Evolutionary conservation across 176 grass and related monocot species (phyloP).

Genomic region (Zoysia pacifica): DNA sequence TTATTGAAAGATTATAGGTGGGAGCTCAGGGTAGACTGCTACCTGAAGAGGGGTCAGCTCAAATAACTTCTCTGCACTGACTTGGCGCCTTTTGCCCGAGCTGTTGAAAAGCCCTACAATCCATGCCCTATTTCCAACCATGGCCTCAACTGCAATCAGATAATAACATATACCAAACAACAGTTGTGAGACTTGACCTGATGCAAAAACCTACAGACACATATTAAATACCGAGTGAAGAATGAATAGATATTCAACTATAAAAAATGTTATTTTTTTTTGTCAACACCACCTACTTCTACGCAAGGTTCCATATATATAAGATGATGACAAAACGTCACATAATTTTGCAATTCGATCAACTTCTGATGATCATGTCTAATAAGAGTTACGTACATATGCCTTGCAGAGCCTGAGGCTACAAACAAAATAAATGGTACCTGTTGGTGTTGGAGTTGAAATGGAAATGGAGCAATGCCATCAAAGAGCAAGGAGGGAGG

Average conservation of each 20-base stretch:
- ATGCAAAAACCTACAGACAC: too few species aligned
- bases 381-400: too few species aligned
- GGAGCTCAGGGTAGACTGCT: neutral
- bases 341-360: too few species aligned
- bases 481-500: constrained; percentile 27
- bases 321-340: too few species aligned
- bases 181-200: neutral
- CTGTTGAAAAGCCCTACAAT: constrained; percentile 84
- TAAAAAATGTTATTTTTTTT: too few species aligned
- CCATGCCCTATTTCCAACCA: constrained; percentile 90
- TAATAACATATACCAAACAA: neutral
- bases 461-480: constrained; percentile 28
- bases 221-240: too few species aligned
- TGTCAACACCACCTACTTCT: too few species aligned
- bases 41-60: constrained; percentile 72
- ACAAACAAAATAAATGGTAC: neutral
- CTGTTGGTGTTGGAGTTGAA: constrained; percentile 43
- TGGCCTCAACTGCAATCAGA: constrained; percentile 61
- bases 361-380: too few species aligned
- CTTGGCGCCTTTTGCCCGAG: constrained; percentile 63
- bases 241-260: too few species aligned
- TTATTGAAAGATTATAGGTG: too few species aligned
- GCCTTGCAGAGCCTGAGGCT: too few species aligned
- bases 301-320: too few species aligned
- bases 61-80: constrained; percentile 44